Conservation (phyloP, 192 early-diverging fungal genomes). For the Haplosporangium gracile region DNA sequence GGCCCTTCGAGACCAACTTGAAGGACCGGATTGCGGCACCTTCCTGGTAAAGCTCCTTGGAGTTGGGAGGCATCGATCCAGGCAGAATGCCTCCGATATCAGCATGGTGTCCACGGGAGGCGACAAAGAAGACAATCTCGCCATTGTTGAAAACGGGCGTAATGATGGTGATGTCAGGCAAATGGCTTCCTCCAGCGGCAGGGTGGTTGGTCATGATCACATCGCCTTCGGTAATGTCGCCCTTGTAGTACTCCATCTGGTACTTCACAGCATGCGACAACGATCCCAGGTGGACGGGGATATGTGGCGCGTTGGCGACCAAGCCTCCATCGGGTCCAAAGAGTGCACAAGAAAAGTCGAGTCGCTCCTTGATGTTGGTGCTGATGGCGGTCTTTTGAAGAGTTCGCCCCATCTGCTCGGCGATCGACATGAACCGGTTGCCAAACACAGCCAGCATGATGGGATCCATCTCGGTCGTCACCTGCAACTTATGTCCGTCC, state of each 20-base stretch:
- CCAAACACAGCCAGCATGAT: constrained; percentile 93
- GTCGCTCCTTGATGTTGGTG: constrained; percentile 98
- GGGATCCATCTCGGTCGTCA: constrained; percentile 80
- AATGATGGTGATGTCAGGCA: constrained; percentile 97
- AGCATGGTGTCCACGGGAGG: constrained; percentile 92
- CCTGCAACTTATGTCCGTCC: constrained; percentile 51
- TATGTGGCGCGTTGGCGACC: constrained; percentile 91
- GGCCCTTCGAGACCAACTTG: constrained; percentile 85
- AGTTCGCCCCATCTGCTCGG: constrained; percentile 97
- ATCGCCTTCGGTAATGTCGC: constrained; percentile 86
- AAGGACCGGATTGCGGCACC: constrained; percentile 93
- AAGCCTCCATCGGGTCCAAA: constrained; percentile 91
- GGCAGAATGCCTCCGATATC: constrained; percentile 94
- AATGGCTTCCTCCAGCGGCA: constrained; percentile 92
- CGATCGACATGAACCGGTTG: constrained; percentile 98
- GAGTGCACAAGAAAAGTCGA: constrained; percentile 97
- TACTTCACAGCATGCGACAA: constrained; percentile 94
- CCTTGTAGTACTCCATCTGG: constrained; percentile 85
- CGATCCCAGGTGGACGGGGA: constrained; percentile 93
- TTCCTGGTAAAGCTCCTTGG: constrained; percentile 93
- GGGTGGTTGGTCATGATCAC: constrained; percentile 98
- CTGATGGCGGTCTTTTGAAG: constrained; percentile 94
- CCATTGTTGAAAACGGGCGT: constrained; percentile 91
- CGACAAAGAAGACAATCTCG: constrained; percentile 93
- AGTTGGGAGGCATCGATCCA: constrained; percentile 93